Base-by-base conservation (phyloP, 768 basidiomycete species). In the Lentinus brumalis region DNA sequence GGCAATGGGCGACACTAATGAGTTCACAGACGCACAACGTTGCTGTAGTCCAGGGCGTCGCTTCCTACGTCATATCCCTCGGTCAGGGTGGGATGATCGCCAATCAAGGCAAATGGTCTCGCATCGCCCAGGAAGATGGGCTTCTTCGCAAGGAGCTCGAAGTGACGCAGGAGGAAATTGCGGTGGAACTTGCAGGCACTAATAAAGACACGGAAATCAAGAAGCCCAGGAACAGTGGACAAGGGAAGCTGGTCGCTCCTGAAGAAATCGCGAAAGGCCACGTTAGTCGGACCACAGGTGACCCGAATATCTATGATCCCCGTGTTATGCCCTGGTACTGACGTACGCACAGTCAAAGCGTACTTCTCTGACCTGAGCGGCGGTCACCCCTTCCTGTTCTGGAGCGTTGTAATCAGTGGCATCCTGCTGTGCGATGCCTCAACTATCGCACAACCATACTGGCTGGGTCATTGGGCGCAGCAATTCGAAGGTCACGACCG, bases 81-180 rank as follows among this genome's bases (percentile, higher is more conserved):
- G 65, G 65, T 1, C 31, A 39, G 5, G 44, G 64, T 35, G 70
- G 70, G 4, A 53, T 32, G 14, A 53, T 69, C 16, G 39, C 40
- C 4, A 57, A 38, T 14, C 54, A 62, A 32, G 68, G 62, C 11
- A 14, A 62, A 4, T 16, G 66, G 2, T 50, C 66, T 5, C 50
- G 56, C 12, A 62, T 58, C 1, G 51, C 67, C 9, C 35, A 35
- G 35, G 35, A 35, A 11, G 78, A 83, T 61, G 64, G 69, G 44
- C 76, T 55, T 41, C 72, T 77, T 50, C 75, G 56, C 14, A 60
- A 54, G 5, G 68, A 71, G 41, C 60, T 69, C 7, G 60, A 65
- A 4, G 57, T 71, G n/a, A 67, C 69, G 40, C 53, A 30, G 5
- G 54, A 68, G 50, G 60, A 63, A 49, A 57, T 67, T 6, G 51